These are phyloP conservation scores for Castanea sativa DNA, from an alignment of 306 rosid genomes.

Conservation along the genomic window DNA sequence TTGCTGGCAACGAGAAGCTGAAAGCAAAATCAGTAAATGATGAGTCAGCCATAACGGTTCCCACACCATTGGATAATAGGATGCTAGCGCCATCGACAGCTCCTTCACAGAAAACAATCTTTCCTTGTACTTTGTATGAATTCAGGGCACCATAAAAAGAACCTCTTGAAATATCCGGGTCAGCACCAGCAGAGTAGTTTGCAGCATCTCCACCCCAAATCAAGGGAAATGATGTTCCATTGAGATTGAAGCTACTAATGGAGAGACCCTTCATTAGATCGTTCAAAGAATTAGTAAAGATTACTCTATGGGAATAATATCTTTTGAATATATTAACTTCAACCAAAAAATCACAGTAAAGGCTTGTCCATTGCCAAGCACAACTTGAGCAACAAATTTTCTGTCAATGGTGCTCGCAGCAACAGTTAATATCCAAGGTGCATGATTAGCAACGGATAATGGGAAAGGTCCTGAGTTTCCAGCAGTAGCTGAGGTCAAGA, in stretches of 20 bases:
- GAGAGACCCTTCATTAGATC: constrained; percentile 23
- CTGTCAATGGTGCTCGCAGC: constrained; percentile 35
- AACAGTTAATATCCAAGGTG: constrained; percentile 39
- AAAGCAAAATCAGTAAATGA: not conserved
- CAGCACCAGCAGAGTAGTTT: constrained; percentile 28
- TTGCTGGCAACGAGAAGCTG: constrained; percentile 19
- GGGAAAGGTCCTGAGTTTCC: constrained; percentile 32
- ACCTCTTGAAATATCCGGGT: constrained; percentile 4
- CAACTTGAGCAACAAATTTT: constrained; percentile 23
- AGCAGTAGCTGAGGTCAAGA: constrained; percentile 27
- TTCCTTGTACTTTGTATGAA: constrained; percentile 16
- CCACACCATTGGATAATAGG: constrained; percentile 19
- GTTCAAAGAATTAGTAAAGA: not conserved
- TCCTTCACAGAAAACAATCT: constrained; percentile 24
- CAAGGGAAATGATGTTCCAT: constrained; percentile 16
- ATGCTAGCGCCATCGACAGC: constrained; percentile 12
- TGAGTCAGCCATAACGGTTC: constrained; percentile 23
- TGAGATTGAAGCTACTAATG: constrained; percentile 21
- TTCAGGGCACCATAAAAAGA: constrained; percentile 8
- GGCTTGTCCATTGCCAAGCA: constrained; percentile 28
- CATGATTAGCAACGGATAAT: constrained; percentile 1
- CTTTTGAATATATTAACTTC: not conserved
- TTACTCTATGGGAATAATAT: not conserved
- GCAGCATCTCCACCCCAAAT: constrained; percentile 42
- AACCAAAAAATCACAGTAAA: not conserved